These are phyloP conservation scores for Eimeria falciformis DNA, from an alignment of 169 alveolate genomes.

Conservation along the genomic window DNA sequence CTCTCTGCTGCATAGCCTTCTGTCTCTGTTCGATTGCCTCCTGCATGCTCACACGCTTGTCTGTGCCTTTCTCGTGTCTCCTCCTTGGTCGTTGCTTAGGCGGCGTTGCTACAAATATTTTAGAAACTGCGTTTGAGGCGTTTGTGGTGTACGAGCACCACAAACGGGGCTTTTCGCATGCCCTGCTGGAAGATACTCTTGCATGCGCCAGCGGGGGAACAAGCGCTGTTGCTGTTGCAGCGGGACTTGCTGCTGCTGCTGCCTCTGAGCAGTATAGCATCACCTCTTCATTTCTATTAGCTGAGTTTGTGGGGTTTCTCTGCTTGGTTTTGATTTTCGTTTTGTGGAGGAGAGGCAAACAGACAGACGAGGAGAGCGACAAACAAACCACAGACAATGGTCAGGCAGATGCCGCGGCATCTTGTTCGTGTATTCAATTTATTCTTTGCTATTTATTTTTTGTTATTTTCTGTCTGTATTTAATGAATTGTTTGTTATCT, in stretches of 20 bases:
- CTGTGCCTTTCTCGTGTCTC: constrained; percentile 3
- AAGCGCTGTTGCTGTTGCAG: neutral
- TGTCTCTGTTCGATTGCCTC: constrained; percentile 5
- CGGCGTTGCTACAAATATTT: constrained; percentile 36
- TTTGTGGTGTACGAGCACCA: neutral
- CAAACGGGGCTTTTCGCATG: neutral
- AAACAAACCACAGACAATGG: too few relatives aligned
- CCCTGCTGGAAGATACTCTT: neutral
- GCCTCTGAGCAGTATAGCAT: neutral
- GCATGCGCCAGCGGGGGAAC: neutral
- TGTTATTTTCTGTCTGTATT: too few relatives aligned
- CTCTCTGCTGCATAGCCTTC: neutral
- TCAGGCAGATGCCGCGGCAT: too few relatives aligned
- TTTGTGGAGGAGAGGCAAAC: neutral
- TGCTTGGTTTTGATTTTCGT: neutral
- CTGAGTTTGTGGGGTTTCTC: neutral
- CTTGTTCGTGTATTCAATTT: too few relatives aligned
- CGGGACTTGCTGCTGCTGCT: constrained; percentile 31
- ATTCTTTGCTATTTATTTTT: too few relatives aligned
- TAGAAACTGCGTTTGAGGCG: constrained; percentile 60
- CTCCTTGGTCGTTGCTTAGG: constrained; percentile 43
- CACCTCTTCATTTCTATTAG: neutral
- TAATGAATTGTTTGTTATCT: too few relatives aligned
- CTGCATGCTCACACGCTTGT: constrained; percentile 14
- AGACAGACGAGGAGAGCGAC: too few relatives aligned